Evolutionary conservation across 208 protist genomes (phyloP), one percentile per base, ranked within the genome.

Genomic region (Leishmania lainsoni): DNA sequence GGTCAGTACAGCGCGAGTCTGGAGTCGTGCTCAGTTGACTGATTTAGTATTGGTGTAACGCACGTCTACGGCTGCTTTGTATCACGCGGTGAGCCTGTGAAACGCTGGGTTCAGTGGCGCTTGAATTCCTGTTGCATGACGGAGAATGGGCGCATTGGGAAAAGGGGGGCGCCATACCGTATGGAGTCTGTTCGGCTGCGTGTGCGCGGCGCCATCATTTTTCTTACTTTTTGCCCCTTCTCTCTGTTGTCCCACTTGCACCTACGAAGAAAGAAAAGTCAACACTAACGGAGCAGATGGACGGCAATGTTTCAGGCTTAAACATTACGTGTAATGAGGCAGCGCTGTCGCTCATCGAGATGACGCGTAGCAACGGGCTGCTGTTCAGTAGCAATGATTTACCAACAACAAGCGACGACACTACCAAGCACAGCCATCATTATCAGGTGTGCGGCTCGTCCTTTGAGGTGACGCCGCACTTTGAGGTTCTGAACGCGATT

Each of bases 391-490:
- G 65, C 32, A 84, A 66, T 56, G 75, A 75, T 14, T 69, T 75
- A 29, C 81, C 80, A 5, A 78, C 78, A 10, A 80, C 75, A 61
- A 61, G 83, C 54, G 72, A 79, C 48, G 22, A 58, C 54, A 78
- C 75, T 0, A 78, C 86, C 45, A 83, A 84, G 48, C 78, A 83
- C 61, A 54, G 79, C 26, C 94, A 96, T 68, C 69, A 85, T 32
- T 96, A 95, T 79, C 84, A 75, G 1, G 83, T 95, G 5, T 80
- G 78, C 26, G 90, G 91, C 16, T 87, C 78, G 9, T 59, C 56
- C 14, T 96, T 97, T 29, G 63, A 92, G 42, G 93, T 96, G 32
- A 87, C 92, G 32, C 72, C 81, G 32, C 90, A 94, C 65, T 97
- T 94, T 66, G 86, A 92, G 49, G 78, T 96, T 51, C 79, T 91